phyloP scores from a whole-genome alignment of 2,329 filamentous ascomycete genomes.

The Dactylonectria macrodidyma region DNA sequence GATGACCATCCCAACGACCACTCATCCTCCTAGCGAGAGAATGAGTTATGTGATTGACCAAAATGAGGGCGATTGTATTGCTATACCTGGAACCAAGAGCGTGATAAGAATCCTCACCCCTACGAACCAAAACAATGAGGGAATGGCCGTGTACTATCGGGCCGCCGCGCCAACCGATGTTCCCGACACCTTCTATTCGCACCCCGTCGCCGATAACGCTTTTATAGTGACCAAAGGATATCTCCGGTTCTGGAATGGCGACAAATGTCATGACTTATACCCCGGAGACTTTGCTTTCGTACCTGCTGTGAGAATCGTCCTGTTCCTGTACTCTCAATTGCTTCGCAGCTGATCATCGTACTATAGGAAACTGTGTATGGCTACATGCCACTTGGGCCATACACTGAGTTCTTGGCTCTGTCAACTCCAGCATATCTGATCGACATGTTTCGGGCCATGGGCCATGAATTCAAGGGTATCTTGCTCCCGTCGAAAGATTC shows the following conservation, averaged over 20 bases:
- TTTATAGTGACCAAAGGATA: constrained; percentile 9
- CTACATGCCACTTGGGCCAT: constrained; percentile 17
- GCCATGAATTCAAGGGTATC: not conserved
- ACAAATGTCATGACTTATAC: constrained; percentile 3
- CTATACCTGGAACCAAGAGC: too few species aligned
- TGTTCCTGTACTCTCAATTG: too few species aligned
- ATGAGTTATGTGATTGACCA: too few species aligned
- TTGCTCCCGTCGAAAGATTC: constrained; percentile 1
- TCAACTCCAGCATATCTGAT: not conserved
- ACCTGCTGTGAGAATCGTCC: not conserved
- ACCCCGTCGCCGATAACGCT: not conserved
- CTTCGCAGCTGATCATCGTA: not conserved
- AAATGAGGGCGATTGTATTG: too few species aligned
- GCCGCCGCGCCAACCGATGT: too few species aligned
- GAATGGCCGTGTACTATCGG: too few species aligned
- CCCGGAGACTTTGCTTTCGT: constrained; percentile 16
- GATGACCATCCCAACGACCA: too few species aligned
- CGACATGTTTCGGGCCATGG: constrained; percentile 1
- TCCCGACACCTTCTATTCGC: too few species aligned
- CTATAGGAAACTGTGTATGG: not conserved
- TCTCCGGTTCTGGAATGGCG: constrained; percentile 1
- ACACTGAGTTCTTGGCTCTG: constrained; percentile 11
- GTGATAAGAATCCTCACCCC: too few species aligned
- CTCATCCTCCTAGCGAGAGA: too few species aligned
- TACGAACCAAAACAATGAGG: too few species aligned